These are phyloP conservation scores for Magnaporthiopsis incrustans DNA, from an alignment of 2,329 filamentous ascomycete species.

Conservation along the genomic window DNA sequence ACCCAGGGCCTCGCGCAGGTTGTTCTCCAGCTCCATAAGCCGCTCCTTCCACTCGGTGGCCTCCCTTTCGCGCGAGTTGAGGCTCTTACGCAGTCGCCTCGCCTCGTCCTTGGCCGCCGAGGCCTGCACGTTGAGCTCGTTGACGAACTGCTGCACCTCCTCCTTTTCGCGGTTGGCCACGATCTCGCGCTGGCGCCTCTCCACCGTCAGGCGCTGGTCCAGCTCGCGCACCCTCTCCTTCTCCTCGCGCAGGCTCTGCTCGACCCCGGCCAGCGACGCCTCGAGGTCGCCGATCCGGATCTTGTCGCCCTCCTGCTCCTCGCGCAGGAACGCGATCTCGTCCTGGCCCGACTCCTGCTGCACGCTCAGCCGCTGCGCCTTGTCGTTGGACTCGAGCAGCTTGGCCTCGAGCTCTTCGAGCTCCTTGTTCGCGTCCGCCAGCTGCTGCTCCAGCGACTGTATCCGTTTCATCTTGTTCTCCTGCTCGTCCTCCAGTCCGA, in stretches of 20 bases:
- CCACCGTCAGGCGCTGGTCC: constrained; percentile 66
- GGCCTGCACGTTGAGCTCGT: constrained; percentile 82
- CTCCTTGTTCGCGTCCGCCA: constrained; percentile 78
- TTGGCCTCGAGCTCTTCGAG: constrained; percentile 78
- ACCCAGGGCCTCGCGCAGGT: constrained; percentile 76
- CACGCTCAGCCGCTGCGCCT: constrained; percentile 78
- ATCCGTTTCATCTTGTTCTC: constrained; percentile 71
- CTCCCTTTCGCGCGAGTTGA: constrained; percentile 80
- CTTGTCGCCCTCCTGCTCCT: constrained; percentile 96
- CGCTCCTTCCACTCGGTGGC: constrained; percentile 87
- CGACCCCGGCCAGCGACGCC: constrained; percentile 68
- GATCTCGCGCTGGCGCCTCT: constrained; percentile 79
- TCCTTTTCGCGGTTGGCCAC: constrained; percentile 86
- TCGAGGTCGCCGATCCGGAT: constrained; percentile 95
- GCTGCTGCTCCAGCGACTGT: constrained; percentile 72
- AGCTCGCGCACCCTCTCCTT: constrained; percentile 67
- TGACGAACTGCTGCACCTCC: constrained; percentile 87
- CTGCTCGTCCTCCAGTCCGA: constrained; percentile 84
- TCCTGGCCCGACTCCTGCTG: constrained; percentile 88
- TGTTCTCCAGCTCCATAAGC: constrained; percentile 81
- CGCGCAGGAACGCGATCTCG: constrained; percentile 89
- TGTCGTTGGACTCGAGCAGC: constrained; percentile 76
- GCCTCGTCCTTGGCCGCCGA: constrained; percentile 79
- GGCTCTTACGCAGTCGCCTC: constrained; percentile 69
- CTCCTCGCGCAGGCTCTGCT: constrained; percentile 75